Evolutionary conservation across 2,329 filamentous ascomycete species (phyloP), one percentile per base, ranked within the genome.

Genomic region (Coleophoma crateriformis): DNA sequence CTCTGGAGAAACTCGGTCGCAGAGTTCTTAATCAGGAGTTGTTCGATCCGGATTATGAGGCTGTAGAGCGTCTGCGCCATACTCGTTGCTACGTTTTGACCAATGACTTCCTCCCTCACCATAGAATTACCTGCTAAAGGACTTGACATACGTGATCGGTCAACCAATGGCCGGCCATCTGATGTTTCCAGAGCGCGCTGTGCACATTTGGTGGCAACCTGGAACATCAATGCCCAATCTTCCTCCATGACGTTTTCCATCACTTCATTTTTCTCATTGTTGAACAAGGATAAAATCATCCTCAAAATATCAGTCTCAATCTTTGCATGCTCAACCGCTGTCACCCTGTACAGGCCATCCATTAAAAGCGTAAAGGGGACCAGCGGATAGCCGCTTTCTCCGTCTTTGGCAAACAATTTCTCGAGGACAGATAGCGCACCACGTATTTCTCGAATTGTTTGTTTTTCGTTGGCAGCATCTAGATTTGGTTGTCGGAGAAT

Each of bases 341-440:
- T 69, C 33, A 79, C 70, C 17, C 73, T 79, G 5, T 70, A 69
- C 14, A 85, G 67, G 2, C 81, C 81, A 43, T 81, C 77, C 10
- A 82, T 73, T 7, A 86, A 67, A 17, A 82, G 67, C 7, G 77
- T 73, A 56, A 82, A 79, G 0, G 82, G 79, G 14, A 85, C 71
- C 3, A 72, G 52, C 3, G 82, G 82, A 55, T 82, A 85, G 3
- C 79, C 79, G 56, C 81, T 77, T 46, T 81, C 75, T 0, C 75
- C 69, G 44, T 74, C 75, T 57, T 83, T 83, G 43, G 74, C 73
- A n/a, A 85, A 68, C 3, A 87, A 70, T 56, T 82, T 84, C 57
- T 79, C 76, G 33, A 88, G 64, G 6, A 87, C 79, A 12, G 78
- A 77, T 32, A 88, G 67, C 1, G 83, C 78, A 3, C 83, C 83